A percentile compares a stretch with the other conserved stretches of the same genome.
These are phyloP conservation scores for Zalaria sp. DNA, from an alignment of 2,329 filamentous ascomycete species.

Conservation along the genomic window DNA sequence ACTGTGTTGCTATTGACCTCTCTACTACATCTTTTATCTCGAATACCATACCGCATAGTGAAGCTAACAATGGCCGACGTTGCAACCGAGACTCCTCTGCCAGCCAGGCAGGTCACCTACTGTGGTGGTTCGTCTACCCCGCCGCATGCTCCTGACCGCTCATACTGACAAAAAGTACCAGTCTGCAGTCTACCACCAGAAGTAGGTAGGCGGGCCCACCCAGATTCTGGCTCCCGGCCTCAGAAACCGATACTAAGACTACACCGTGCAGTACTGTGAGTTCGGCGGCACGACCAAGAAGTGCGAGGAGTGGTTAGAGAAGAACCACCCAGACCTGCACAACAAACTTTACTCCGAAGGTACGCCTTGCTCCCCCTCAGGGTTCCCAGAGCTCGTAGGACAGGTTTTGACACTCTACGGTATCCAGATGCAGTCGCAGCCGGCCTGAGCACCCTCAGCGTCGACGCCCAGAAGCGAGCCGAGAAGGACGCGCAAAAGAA, in stretches of 20 bases:
- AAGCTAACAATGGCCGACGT: constrained; percentile 16
- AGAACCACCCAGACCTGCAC: constrained; percentile 61
- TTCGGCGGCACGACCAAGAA: constrained; percentile 94
- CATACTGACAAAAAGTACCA: constrained; percentile 19
- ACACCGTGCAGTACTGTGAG: constrained; percentile 69
- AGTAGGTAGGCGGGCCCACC: constrained; percentile 34
- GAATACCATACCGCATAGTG: neutral
- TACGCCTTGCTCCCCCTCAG: constrained; percentile 24
- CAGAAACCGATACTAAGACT: constrained; percentile 5
- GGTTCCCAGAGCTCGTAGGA: neutral
- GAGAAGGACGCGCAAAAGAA: constrained; percentile 97
- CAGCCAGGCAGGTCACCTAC: constrained; percentile 43
- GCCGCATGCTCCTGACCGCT: neutral
- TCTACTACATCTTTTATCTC: too few relatives aligned
- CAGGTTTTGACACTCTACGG: neutral
- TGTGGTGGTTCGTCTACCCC: constrained; percentile 39
- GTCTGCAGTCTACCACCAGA: constrained; percentile 54
- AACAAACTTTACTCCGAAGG: constrained; percentile 72
- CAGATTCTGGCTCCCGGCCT: neutral
- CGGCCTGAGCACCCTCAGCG: constrained; percentile 69
- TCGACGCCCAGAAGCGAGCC: constrained; percentile 87
- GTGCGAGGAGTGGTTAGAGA: constrained; percentile 89
- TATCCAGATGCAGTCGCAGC: constrained; percentile 52
- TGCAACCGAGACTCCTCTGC: constrained; percentile 11
- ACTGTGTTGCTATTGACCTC: too few relatives aligned